These are phyloP conservation scores for Colletotrichum sp. DNA, from an alignment of 2,329 filamentous ascomycete species.

Conservation along the genomic window DNA sequence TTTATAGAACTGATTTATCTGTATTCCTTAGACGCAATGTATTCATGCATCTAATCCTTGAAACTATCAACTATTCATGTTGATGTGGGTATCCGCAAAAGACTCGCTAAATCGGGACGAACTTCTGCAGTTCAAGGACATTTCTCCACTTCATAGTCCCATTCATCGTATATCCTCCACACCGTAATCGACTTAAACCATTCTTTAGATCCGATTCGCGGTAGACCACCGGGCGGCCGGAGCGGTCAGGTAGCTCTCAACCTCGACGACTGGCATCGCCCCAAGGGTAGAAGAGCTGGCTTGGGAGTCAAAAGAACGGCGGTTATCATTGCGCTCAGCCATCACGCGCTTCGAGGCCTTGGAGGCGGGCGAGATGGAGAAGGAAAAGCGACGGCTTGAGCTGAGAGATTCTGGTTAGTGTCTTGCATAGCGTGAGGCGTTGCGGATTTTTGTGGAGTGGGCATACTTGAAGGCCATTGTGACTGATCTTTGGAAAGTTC, in stretches of 20 bases:
- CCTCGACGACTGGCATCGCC: constrained; percentile 2
- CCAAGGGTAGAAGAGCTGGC: constrained; percentile 13
- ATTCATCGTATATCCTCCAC: not conserved
- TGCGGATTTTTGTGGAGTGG: no score
- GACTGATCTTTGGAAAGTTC: not conserved
- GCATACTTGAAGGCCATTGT: constrained; percentile 13
- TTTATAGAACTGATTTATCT: not conserved
- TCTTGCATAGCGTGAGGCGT: not conserved
- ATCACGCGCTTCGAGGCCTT: constrained; percentile 7
- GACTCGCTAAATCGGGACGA: not conserved
- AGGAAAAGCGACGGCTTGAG: constrained; percentile 9
- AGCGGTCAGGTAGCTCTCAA: constrained; percentile 5
- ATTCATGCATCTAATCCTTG: no score
- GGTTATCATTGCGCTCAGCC: not conserved
- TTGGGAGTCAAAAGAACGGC: constrained; percentile 11
- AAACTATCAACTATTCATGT: not conserved
- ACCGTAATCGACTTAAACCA: not conserved
- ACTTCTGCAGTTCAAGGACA: not conserved
- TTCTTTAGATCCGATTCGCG: not conserved
- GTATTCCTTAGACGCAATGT: not conserved
- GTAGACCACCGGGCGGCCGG: constrained; percentile 10
- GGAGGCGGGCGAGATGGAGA: constrained; percentile 5
- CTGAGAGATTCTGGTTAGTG: not conserved
- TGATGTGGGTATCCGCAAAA: not conserved
- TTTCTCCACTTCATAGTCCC: not conserved